Base-by-base conservation (phyloP, 2,329 filamentous ascomycete genomes). In the Trichoderma sp. region DNA sequence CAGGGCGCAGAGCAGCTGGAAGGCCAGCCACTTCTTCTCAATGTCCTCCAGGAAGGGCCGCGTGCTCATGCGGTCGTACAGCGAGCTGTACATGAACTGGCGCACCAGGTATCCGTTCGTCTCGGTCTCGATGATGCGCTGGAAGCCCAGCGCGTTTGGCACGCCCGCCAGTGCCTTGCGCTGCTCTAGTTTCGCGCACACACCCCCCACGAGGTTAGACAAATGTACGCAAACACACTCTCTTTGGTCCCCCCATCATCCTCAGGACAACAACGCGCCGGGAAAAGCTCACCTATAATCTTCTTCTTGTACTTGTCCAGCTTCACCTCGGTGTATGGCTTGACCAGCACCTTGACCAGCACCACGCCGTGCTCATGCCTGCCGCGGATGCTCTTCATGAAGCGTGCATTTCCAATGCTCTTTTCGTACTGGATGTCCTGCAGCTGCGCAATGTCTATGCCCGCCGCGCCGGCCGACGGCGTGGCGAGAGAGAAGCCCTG, bases 21-120 rank as follows among this genome's bases (percentile, higher is more conserved):
- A 99, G 0, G 94, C 91, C 58, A 99, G 85, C 95, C 95, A 99
- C 80, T 96, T 97, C 83, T 97, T 98, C 78, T 99, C 95, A 69
- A 99, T 95, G 69, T 96, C 92, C 77, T 99, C 96, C 10, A 98
- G 82, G 71, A 99, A 99, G 0, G 95, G 96, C 7, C 96, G 88
- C 9, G 95, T 99, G 78, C 95, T 96, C 77, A 99, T 88, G 62
- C 95, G 91, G 79, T 99, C 95, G 79, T 99, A 99, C 5, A 99
- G 85, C 26, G 95, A 98, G 81, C 91, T 97, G 78, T 98, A 95
- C 67, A 98, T 88, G 75, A 91, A 98, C 78, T 98, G 96, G 60
- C 95, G 90, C 65, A 97, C 92, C 21, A 99, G 85, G 74, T 96
- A 97, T 55, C 93, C 95, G 74, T 93, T 93, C 50, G 89, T 93